phyloP scores from a whole-genome alignment of 2,329 filamentous ascomycete genomes.

The Pseudocercospora fijiensis region DNA sequence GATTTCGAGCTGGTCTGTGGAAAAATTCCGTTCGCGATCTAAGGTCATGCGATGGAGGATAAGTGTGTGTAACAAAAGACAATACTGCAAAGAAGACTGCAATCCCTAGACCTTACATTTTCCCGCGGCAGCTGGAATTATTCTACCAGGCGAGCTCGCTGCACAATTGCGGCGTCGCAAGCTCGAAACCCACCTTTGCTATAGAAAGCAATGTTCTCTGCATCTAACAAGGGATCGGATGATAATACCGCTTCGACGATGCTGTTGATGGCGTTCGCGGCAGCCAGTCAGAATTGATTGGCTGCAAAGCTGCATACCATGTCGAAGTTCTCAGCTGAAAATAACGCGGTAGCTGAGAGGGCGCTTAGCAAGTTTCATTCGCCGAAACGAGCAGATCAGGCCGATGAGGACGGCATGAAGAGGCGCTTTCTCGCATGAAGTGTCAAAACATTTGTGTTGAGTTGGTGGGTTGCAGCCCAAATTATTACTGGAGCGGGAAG shows the following conservation, averaged over 20 bases:
- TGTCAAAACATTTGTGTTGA: neutral
- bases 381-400: neutral
- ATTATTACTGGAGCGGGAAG: neutral
- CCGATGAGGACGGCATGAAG: neutral
- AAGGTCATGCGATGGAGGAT: neutral
- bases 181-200: slow-evolving; percentile 1
- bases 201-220: neutral
- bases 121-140: neutral
- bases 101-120: neutral
- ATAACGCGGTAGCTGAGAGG: neutral
- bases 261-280: slow-evolving; percentile 3
- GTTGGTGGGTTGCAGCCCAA: neutral
- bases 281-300: neutral
- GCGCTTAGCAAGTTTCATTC: neutral
- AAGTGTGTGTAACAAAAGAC: neutral
- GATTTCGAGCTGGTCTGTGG: neutral
- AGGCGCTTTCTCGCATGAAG: neutral
- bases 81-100: neutral
- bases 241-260: too few species aligned
- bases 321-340: neutral
- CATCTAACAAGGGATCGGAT: neutral
- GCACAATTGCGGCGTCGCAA: neutral
- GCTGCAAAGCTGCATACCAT: neutral
- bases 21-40: neutral
- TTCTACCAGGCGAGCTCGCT: neutral